A percentile compares a stretch with the other conserved stretches of the same genome.
Conservation (phyloP, 176 grass and related monocot genomes). For the Themeda triandra region DNA sequence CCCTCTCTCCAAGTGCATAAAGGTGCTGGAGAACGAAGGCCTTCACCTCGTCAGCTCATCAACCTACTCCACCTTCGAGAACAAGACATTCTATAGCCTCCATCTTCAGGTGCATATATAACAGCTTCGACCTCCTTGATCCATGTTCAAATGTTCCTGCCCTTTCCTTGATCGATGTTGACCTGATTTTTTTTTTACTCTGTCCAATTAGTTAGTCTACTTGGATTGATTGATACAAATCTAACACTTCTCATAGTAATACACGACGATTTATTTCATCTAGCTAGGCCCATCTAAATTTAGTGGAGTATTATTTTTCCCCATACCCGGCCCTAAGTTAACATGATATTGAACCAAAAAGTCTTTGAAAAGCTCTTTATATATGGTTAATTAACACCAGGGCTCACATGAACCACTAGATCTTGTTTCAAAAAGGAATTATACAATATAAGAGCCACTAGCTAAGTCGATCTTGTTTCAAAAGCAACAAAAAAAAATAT, state of each 20-base stretch:
- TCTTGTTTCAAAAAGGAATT: neutral
- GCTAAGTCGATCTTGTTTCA: neutral
- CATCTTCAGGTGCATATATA: conserved; percentile 68
- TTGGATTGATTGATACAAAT: neutral
- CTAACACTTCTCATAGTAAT: neutral
- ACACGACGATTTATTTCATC: neutral
- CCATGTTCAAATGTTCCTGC: neutral
- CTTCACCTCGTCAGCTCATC: conserved; percentile 60
- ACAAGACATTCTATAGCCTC: conserved; percentile 67
- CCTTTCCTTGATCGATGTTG: neutral
- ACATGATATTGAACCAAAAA: neutral
- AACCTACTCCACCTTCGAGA: conserved; percentile 33
- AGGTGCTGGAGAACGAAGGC: conserved; percentile 66
- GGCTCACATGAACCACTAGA: neutral
- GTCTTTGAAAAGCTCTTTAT: neutral
- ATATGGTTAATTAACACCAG: neutral
- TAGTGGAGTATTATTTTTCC: neutral
- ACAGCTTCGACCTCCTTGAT: neutral
- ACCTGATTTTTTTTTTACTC: neutral
- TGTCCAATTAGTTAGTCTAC: neutral
- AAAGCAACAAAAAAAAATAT: neutral
- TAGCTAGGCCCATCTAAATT: neutral
- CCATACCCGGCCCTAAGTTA: neutral
- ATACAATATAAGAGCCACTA: neutral
- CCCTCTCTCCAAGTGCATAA: conserved; percentile 53